Conservation (phyloP, 2,329 filamentous ascomycete genomes). For the Clathrospora elynae region DNA sequence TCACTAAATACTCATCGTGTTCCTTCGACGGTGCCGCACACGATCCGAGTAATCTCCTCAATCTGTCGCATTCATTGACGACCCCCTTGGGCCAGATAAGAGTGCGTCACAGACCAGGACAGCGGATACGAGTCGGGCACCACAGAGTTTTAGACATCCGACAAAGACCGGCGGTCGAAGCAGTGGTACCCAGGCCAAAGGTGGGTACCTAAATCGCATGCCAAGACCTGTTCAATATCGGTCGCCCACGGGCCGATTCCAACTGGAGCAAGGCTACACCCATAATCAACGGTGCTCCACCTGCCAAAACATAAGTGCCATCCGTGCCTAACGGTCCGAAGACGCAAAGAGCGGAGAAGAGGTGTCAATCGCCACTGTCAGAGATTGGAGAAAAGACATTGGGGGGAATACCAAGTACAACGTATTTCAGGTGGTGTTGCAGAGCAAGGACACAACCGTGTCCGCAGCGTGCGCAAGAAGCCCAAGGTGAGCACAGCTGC, state of each 20-base stretch:
- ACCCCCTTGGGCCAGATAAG: conserved; percentile 7
- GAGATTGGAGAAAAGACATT: conserved; percentile 28
- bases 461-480: conserved; percentile 33
- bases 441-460: conserved; percentile 28
- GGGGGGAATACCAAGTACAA: conserved; percentile 22
- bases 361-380: conserved; percentile 21
- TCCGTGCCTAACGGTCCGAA: background rate
- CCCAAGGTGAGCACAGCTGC: conserved; percentile 26
- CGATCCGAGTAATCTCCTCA: conserved; percentile 25
- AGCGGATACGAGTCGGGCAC: conserved; percentile 2
- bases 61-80: conserved; percentile 30
- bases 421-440: conserved; percentile 34
- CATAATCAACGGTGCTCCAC: background rate
- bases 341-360: conserved; percentile 18
- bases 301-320: background rate
- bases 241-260: background rate
- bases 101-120: background rate
- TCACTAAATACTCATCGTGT: conserved; percentile 35
- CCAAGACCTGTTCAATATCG: conserved; percentile 1
- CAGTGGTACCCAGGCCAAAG: background rate
- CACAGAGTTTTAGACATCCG: conserved; percentile 1
- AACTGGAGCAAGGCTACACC: background rate
- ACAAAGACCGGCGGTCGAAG: background rate
- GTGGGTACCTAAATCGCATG: background rate
- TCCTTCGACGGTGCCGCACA: conserved; percentile 31